phyloP scores from a whole-genome alignment of 805 yeast genomes.

The Candida boidinii region DNA sequence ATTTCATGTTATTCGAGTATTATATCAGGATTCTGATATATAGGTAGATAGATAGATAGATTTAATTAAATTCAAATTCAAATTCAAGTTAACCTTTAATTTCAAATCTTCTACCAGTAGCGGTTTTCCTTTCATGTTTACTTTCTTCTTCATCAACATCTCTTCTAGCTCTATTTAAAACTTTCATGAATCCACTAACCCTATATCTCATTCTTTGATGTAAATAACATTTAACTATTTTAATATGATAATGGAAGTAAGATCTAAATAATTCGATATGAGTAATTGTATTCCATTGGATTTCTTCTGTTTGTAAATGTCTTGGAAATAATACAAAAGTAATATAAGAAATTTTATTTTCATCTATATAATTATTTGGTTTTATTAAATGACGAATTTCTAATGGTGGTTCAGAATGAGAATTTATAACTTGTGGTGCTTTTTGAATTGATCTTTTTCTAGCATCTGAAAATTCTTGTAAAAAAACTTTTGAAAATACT shows the following conservation, averaged over 20 bases:
- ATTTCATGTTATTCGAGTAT: no score
- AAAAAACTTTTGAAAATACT: conserved; percentile 77
- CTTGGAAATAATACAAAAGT: conserved; percentile 76
- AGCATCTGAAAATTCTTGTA: conserved; percentile 94
- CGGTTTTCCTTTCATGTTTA: conserved; percentile 48
- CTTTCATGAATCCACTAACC: conserved; percentile 89
- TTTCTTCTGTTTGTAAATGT: conserved; percentile 55
- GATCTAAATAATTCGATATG: conserved; percentile 91
- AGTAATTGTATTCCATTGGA: conserved; percentile 75
- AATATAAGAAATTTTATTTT: conserved; percentile 35
- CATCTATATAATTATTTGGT: conserved; percentile 27
- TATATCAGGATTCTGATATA: no score
- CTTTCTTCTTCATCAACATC: conserved; percentile 71
- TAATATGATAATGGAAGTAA: conserved; percentile 97
- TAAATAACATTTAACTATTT: conserved; percentile 96
- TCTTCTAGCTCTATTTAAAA: conserved; percentile 93
- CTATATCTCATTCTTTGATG: conserved; percentile 98
- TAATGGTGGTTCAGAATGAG: conserved; percentile 87
- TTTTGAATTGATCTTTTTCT: conserved; percentile 93
- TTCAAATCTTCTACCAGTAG: conserved; percentile 63
- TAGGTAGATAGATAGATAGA: no score
- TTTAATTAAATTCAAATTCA: no score
- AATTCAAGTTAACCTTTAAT: conserved; percentile 15
- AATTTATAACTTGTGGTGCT: conserved; percentile 94
- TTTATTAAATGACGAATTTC: conserved; percentile 49